These are phyloP conservation scores for Nemania abortiva DNA, from an alignment of 2,329 filamentous ascomycete genomes.

Conservation along the genomic window DNA sequence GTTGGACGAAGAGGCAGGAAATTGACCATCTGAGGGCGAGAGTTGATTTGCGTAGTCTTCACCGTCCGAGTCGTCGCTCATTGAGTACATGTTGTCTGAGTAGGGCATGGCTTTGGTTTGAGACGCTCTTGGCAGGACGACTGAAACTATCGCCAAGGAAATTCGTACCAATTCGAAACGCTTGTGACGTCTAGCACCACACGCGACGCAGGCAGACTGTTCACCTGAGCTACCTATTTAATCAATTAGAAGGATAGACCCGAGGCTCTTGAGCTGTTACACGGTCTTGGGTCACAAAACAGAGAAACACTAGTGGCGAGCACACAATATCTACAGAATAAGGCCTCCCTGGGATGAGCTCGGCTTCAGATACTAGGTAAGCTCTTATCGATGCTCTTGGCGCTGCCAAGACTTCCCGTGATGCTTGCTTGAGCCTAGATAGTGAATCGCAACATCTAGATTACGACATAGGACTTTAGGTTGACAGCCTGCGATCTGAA, in stretches of 20 bases:
- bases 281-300: constrained; percentile 5
- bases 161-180: constrained; percentile 44
- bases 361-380: constrained; percentile 19
- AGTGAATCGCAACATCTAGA: constrained; percentile 19
- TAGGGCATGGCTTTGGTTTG: constrained; percentile 58
- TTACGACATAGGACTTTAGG: constrained; percentile 22
- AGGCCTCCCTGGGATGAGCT: neutral
- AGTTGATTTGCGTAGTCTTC: constrained; percentile 54
- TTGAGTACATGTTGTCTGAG: constrained; percentile 62
- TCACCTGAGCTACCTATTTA: constrained; percentile 22
- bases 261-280: neutral
- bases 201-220: constrained; percentile 12
- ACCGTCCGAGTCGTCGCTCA: constrained; percentile 49
- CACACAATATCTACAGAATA: neutral
- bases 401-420: constrained; percentile 24
- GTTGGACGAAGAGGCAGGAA: constrained; percentile 57
- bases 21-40: constrained; percentile 67
- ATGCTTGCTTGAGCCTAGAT: constrained; percentile 10
- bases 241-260: constrained; percentile 10
- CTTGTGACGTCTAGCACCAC: constrained; percentile 39
- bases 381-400: constrained; percentile 17
- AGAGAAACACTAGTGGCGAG: neutral
- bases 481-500: constrained; percentile 20
- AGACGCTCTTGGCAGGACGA: constrained; percentile 45
- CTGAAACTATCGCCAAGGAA: constrained; percentile 51